phyloP scores from a whole-genome alignment of 331 rosid genomes.

The Rosa hybrid region DNA sequence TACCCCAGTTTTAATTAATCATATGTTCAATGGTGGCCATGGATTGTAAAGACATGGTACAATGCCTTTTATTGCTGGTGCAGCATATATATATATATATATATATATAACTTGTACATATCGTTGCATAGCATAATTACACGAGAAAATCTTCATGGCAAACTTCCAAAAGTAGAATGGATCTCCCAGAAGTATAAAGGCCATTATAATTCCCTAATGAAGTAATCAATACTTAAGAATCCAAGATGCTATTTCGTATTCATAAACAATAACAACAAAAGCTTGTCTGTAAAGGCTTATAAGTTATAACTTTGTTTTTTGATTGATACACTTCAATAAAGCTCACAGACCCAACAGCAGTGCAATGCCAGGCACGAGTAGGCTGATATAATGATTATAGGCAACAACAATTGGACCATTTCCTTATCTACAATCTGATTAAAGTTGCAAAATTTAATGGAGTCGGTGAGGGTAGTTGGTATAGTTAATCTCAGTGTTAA shows the following conservation, averaged over 20 bases:
- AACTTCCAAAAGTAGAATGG: not conserved
- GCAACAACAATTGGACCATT: not conserved
- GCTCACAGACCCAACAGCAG: not conserved
- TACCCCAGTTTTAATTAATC: not conserved
- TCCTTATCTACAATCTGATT: not conserved
- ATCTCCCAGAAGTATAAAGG: not conserved
- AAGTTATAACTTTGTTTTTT: too few species aligned
- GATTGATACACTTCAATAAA: not conserved
- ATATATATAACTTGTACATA: not conserved
- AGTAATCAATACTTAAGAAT: not conserved
- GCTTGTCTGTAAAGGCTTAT: not conserved
- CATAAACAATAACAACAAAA: not conserved
- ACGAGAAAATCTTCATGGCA: not conserved
- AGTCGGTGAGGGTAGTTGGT: constrained; percentile 17
- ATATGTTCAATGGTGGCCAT: not conserved
- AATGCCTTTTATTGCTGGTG: not conserved
- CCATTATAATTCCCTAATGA: not conserved
- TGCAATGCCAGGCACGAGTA: not conserved
- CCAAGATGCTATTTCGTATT: not conserved
- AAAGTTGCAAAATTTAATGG: not conserved
- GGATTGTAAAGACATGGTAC: not conserved
- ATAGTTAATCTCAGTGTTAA: not conserved
- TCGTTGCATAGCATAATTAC: too few species aligned
- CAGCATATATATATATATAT: not conserved
- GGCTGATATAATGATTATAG: not conserved